Conservation (phyloP, 1,284 basidiomycete species). For the Cryptococcus wingfieldii region DNA sequence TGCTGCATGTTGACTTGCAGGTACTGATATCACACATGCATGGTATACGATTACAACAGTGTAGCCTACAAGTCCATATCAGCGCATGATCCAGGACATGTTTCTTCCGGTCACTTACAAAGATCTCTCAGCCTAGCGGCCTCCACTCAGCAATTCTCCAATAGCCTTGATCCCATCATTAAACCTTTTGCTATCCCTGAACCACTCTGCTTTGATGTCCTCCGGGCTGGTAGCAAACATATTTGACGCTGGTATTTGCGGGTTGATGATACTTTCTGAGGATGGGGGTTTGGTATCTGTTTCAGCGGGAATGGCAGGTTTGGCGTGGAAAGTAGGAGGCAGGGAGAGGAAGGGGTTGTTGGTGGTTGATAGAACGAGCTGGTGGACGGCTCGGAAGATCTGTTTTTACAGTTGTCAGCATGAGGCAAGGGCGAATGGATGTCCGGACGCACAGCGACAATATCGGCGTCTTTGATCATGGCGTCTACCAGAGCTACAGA, state of each 20-base stretch:
- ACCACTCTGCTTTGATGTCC: constrained; percentile 33
- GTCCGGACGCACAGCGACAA: constrained; percentile 35
- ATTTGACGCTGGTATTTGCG: constrained; percentile 14
- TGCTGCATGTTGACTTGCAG: not conserved
- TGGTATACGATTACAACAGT: constrained; percentile 2
- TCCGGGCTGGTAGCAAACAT: constrained; percentile 38
- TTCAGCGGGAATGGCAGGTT: constrained; percentile 3
- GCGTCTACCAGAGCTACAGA: constrained; percentile 48
- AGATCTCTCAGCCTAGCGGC: constrained; percentile 2
- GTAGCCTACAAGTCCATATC: not conserved
- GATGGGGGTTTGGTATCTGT: not conserved
- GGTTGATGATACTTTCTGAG: constrained; percentile 8
- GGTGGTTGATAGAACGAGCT: constrained; percentile 35
- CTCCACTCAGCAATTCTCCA: constrained; percentile 36
- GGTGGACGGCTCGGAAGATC: constrained; percentile 47
- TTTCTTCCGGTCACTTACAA: not conserved
- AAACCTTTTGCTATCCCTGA: constrained; percentile 32
- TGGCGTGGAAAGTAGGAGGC: constrained; percentile 27
- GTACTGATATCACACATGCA: constrained; percentile 2
- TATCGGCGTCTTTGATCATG: constrained; percentile 48
- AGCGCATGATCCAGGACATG: not conserved
- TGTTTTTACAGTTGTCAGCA: not conserved
- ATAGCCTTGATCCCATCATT: constrained; percentile 32
- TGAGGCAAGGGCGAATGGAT: not conserved
- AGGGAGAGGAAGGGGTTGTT: constrained; percentile 45